A percentile compares a stretch with the other conserved stretches of the same genome.
Conservation (phyloP, 1,139 yeast species). For the Suhomyces choctaworum region DNA sequence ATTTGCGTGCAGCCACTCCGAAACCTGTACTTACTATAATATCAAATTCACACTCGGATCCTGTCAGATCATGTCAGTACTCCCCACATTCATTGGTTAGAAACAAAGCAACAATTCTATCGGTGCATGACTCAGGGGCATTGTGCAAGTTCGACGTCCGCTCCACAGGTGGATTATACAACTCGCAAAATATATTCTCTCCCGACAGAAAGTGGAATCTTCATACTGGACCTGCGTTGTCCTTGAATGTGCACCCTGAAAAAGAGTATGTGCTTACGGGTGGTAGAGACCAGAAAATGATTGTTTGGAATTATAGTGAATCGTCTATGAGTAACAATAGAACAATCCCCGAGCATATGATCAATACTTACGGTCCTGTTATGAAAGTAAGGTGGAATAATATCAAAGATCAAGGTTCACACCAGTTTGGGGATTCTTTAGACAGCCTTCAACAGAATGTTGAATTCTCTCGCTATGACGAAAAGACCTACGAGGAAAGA, state of each 20-base stretch:
- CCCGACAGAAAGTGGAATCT: slow-evolving; percentile 80
- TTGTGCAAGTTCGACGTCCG: slow-evolving; percentile 84
- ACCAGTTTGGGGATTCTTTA: slow-evolving; percentile 2
- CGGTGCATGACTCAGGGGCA: slow-evolving; percentile 89
- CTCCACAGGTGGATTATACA: slow-evolving; percentile 19
- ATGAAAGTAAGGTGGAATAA: slow-evolving; percentile 70
- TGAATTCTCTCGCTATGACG: slow-evolving; percentile 15
- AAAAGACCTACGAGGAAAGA: slow-evolving; percentile 28
- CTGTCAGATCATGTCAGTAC: slow-evolving; percentile 62
- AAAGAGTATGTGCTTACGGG: slow-evolving; percentile 84
- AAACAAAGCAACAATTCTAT: slow-evolving; percentile 36
- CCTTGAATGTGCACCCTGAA: slow-evolving; percentile 87
- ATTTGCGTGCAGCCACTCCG: slow-evolving; percentile 54
- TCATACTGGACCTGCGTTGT: slow-evolving; percentile 88
- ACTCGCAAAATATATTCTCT: slow-evolving; percentile 28
- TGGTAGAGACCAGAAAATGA: slow-evolving; percentile 84
- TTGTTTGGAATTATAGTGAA: slow-evolving; percentile 68
- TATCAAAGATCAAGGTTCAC: slow-evolving; percentile 22
- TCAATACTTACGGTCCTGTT: slow-evolving; percentile 76
- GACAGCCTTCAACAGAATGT: slow-evolving; percentile 1
- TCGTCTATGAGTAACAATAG: slow-evolving; percentile 32
- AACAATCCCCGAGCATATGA: slow-evolving; percentile 65
- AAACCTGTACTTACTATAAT: slow-evolving; percentile 48
- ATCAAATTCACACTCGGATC: slow-evolving; percentile 59
- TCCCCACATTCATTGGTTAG: slow-evolving; percentile 48